Conservation (phyloP, 768 basidiomycete species). For the Lanmaoa rubissima region DNA sequence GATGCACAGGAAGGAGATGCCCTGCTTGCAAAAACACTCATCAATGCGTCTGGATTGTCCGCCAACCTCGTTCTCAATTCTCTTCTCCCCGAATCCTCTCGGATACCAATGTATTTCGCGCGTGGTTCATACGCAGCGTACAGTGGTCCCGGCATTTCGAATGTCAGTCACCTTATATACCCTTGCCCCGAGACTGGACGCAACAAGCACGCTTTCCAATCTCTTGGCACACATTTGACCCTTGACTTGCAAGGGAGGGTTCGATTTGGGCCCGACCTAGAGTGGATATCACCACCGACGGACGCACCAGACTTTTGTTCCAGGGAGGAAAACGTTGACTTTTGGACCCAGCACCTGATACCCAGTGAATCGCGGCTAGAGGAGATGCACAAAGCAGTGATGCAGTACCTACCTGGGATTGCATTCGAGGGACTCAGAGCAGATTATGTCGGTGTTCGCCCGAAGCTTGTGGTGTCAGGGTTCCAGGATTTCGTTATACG, state of each 20-base stretch:
- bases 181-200: constrained; percentile 75
- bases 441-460: constrained; percentile 84
- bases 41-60: constrained; percentile 82
- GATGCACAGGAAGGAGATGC: constrained; percentile 53
- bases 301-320: constrained; percentile 24
- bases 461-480: constrained; percentile 80
- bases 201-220: constrained; percentile 66
- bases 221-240: constrained; percentile 90
- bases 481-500: constrained; percentile 86
- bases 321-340: constrained; percentile 56
- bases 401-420: constrained; percentile 68
- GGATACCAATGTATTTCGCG: constrained; percentile 76
- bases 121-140: constrained; percentile 89
- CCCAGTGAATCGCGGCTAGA: constrained; percentile 59
- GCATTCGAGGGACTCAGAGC: constrained; percentile 59
- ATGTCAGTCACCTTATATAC: constrained; percentile 80
- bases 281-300: constrained; percentile 69
- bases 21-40: constrained; percentile 68
- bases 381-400: constrained; percentile 73
- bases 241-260: constrained; percentile 82
- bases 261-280: constrained; percentile 90
- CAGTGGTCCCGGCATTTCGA: constrained; percentile 68
- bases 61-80: constrained; percentile 70
- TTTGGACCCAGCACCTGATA: constrained; percentile 68
- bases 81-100: constrained; percentile 52